Evolutionary conservation across 805 yeast genomes (phyloP).

Genomic region (Wickerhamiella hasegawae): DNA sequence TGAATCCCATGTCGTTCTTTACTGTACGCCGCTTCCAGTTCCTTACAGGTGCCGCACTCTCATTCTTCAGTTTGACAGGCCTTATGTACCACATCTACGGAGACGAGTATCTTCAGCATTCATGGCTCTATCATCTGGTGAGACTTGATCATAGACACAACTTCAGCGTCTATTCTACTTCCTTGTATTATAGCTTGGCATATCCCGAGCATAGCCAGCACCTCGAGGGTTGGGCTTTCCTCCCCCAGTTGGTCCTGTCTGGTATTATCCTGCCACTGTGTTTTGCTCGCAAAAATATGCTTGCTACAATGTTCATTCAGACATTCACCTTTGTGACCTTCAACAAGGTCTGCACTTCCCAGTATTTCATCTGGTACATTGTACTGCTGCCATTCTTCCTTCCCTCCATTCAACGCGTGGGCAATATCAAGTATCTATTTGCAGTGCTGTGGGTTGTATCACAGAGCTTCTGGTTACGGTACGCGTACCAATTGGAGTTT

Average conservation of each 20-base stretch:
- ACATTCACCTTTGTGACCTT: conserved; percentile 63
- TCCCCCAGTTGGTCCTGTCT: conserved; percentile 63
- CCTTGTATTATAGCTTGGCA: conserved; percentile 28
- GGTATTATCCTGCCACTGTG: conserved; percentile 41
- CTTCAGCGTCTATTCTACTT: conserved; percentile 71
- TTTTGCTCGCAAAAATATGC: conserved; percentile 28
- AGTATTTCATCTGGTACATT: conserved; percentile 89
- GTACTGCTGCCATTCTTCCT: conserved; percentile 66
- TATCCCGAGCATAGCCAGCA: conserved; percentile 11
- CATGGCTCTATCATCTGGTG: conserved; percentile 68
- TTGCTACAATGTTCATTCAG: conserved; percentile 51
- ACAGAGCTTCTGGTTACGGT: conserved; percentile 65
- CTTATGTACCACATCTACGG: conserved; percentile 62
- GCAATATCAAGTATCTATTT: conserved; percentile 13
- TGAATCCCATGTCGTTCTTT: conserved; percentile 16
- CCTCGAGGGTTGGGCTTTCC: conserved; percentile 39
- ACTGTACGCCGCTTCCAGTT: conserved; percentile 30
- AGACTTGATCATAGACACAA: conserved; percentile 91
- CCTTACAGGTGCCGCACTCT: conserved; percentile 24
- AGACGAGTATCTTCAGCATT: conserved; percentile 52
- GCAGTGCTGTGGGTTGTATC: conserved; percentile 47
- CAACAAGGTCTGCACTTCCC: conserved; percentile 82
- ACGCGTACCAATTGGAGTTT: conserved; percentile 71
- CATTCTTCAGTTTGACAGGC: conserved; percentile 34
- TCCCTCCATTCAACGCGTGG: conserved; percentile 27